phyloP scores from a whole-genome alignment of 2,329 filamentous ascomycete genomes.

The Didymosphaeria variabile region DNA sequence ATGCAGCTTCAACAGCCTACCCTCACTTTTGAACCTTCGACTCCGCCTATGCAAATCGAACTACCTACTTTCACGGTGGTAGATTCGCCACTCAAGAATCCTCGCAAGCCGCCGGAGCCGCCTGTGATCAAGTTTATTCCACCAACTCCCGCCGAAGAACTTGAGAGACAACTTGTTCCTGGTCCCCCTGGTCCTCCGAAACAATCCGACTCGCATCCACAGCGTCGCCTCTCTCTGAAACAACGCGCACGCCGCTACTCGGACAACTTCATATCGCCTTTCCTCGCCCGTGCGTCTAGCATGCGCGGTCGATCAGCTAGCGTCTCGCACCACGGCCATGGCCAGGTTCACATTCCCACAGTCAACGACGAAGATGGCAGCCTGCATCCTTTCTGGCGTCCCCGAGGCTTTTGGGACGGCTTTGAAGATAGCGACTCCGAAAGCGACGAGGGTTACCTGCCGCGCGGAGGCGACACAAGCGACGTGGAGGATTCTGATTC shows the following conservation, averaged over 20 bases:
- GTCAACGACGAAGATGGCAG: conserved; percentile 54
- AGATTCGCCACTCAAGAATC: conserved; percentile 68
- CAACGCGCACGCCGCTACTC: conserved; percentile 58
- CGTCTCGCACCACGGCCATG: conserved; percentile 30
- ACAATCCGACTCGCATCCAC: conserved; percentile 46
- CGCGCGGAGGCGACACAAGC: conserved; percentile 57
- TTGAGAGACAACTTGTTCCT: conserved; percentile 50
- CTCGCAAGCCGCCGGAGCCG: conserved; percentile 65
- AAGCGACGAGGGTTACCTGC: conserved; percentile 50
- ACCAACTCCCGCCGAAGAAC: conserved; percentile 60
- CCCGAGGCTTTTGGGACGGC: conserved; percentile 70
- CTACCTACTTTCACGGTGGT: conserved; percentile 44
- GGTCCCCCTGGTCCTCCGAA: conserved; percentile 34
- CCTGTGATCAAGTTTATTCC: conserved; percentile 65
- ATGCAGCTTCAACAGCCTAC: conserved; percentile 33
- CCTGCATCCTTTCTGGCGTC: conserved; percentile 70
- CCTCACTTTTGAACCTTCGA: conserved; percentile 46
- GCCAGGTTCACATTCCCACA: conserved; percentile 36
- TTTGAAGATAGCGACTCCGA: conserved; percentile 54
- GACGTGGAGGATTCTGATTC: conserved; percentile 44
- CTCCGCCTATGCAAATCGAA: conserved; percentile 45
- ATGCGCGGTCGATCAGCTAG: conserved; percentile 34
- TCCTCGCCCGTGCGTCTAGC: conserved; percentile 46
- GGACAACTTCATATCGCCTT: conserved; percentile 54
- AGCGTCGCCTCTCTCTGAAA: conserved; percentile 51